Base-by-base conservation (phyloP, 1,284 basidiomycete species). In the Apiotrichum porosum region DNA sequence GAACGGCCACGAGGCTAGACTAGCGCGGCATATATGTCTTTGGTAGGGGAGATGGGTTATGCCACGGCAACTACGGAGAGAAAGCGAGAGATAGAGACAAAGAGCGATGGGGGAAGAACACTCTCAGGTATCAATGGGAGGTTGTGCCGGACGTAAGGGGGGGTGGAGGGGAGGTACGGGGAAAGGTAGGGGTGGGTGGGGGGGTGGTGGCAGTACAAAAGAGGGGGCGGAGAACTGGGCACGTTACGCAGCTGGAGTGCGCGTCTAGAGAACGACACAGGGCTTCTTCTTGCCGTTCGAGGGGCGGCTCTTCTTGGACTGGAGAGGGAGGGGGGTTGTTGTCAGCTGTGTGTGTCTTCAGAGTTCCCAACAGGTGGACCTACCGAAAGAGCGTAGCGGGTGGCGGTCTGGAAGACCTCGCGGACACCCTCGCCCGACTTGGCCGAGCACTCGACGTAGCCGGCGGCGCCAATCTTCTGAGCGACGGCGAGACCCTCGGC, bases 371-470 rank as follows among this genome's bases (percentile, higher is more conserved):
- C n/a, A n/a, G n/a, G n/a, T 28, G 26, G 13, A 64, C 69, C 53
- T 54, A 72, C 73, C 54, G 85, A 78, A 40, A 91, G 79, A 37
- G 88, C 88, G 26, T 28, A 28, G 26, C 86, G 81, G 45, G 88
- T 90, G 35, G 89, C 89, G 58, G 84, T 84, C 73, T 92, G 87
- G 80, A 94, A 93, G 34, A 92, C 88, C 72, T 93, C 90, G 58
- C 86, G 81, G 42, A 94, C 90, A 58, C 90, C 90, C 71, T 88
- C 83, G 51, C 90, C 88, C 14, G 83, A 82, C 79, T 86, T 88
- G 70, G 89, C 88, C 49, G 85, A 88, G 75, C 90, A 93, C 73
- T 94, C 90, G 49, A 91, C 82, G 73, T 93, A 94, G 65, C 84
- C 82, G 72, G 83, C 84, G 9, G 90, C 90, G 26, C 84, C 84